Percentiles rank a stretch among this genome's conserved stretches.
phyloP scores from a whole-genome alignment of 345 rosid genomes.

The Eutrema heterophyllum region DNA sequence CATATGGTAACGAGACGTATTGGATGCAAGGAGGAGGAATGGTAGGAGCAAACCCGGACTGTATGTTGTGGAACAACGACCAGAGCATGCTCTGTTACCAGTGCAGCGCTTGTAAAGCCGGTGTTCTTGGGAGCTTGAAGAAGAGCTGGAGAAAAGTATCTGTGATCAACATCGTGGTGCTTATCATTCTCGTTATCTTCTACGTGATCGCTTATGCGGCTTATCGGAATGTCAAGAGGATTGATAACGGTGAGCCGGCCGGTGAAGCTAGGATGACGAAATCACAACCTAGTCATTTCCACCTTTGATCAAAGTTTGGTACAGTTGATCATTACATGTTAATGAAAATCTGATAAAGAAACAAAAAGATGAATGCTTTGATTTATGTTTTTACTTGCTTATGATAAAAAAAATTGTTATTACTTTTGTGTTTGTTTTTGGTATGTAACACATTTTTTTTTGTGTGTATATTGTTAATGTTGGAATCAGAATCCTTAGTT shows the following conservation, averaged over 20 bases:
- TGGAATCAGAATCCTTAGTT: neutral
- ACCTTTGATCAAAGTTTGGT: conserved; percentile 32
- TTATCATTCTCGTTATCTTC: conserved; percentile 70
- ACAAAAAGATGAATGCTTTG: neutral
- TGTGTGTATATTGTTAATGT: conserved; percentile 7
- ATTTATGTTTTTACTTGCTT: conserved; percentile 6
- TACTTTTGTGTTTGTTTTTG: neutral
- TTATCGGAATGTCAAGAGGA: conserved; percentile 74
- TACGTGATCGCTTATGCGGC: conserved; percentile 82
- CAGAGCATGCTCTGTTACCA: conserved; percentile 65
- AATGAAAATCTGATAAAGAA: neutral
- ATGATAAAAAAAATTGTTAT: neutral
- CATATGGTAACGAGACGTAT: conserved; percentile 63
- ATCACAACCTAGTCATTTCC: conserved; percentile 64
- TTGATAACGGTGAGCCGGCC: conserved; percentile 75
- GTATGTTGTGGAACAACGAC: conserved; percentile 70
- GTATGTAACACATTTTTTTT: conserved; percentile 2
- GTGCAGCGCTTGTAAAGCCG: conserved; percentile 89
- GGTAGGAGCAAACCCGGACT: conserved; percentile 41
- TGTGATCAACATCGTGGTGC: conserved; percentile 66
- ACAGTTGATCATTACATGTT: neutral
- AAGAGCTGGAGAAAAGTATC: conserved; percentile 99
- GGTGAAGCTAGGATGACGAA: conserved; percentile 90
- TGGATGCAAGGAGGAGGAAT: conserved; percentile 54
- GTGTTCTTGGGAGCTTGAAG: conserved; percentile 81